Evolutionary conservation across 2,329 filamentous ascomycete species (phyloP).

Genomic region (Camillea tinctor): DNA sequence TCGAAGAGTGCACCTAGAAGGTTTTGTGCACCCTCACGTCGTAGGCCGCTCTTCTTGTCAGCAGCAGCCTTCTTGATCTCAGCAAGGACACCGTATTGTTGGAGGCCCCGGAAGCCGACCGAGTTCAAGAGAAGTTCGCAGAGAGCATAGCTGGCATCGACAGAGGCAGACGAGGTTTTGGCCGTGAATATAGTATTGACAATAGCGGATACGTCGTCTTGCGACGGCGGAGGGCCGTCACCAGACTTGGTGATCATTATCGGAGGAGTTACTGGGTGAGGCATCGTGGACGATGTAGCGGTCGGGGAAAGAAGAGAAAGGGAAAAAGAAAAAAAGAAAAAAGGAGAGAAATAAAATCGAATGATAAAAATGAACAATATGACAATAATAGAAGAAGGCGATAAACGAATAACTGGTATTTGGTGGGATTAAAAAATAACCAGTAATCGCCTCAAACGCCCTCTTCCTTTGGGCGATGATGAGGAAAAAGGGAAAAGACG

Average conservation of each 20-base stretch:
- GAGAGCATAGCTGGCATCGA: conserved; percentile 63
- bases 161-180: conserved; percentile 65
- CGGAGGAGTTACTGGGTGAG: conserved; percentile 50
- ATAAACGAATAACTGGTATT: conserved; percentile 16
- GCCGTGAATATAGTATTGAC: conserved; percentile 68
- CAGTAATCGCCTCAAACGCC: conserved; percentile 16
- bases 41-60: conserved; percentile 89
- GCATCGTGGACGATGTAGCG: conserved; percentile 35
- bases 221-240: conserved; percentile 54
- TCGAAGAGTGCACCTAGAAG: conserved; percentile 92
- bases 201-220: conserved; percentile 64
- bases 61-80: conserved; percentile 70
- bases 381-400: conserved; percentile 1
- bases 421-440: conserved; percentile 10
- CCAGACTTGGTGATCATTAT: conserved; percentile 44
- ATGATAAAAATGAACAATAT: conserved; percentile 2
- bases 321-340: conserved; percentile 1
- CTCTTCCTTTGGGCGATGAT: neutral
- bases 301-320: neutral
- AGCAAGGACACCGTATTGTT: conserved; percentile 52
- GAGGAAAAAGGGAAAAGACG: conserved; percentile 3
- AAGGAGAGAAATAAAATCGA: neutral
- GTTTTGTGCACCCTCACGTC: conserved; percentile 90
- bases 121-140: conserved; percentile 57
- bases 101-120: conserved; percentile 53